Conservation (phyloP, 2,329 filamentous ascomycete genomes). For the Phialophora tarda region DNA sequence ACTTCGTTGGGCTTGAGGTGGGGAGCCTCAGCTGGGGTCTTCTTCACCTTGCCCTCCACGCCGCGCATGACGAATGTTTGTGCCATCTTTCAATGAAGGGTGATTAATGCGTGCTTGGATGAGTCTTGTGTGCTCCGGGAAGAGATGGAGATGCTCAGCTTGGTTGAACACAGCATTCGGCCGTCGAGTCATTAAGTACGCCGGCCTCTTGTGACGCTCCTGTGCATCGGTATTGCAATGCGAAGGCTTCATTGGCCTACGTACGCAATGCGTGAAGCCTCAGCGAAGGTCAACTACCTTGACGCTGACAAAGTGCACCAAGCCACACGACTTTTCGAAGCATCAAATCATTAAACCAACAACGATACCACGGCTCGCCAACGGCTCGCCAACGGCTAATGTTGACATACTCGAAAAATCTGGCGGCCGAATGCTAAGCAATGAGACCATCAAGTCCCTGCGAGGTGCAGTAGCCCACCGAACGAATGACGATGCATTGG, state of each 20-base stretch:
- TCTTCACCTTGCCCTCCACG: slow-evolving; percentile 18
- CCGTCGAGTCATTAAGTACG: no score
- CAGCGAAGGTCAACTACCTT: neutral
- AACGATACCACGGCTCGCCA: neutral
- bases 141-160: no score
- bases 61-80: slow-evolving; percentile 24
- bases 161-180: no score
- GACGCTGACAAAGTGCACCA: slow-evolving; percentile 10
- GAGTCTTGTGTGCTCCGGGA: neutral
- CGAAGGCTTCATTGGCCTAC: no score
- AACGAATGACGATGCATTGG: neutral
- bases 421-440: no score
- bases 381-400: neutral
- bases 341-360: slow-evolving; percentile 1
- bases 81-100: slow-evolving; percentile 33
- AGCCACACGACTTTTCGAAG: neutral
- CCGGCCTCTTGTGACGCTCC: no score
- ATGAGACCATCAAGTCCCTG: no score
- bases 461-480: neutral
- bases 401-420: neutral
- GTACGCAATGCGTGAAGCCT: neutral
- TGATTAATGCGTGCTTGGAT: neutral
- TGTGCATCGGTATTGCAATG: no score
- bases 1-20: slow-evolving; percentile 30
- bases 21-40: slow-evolving; percentile 14